These are phyloP conservation scores for Opeltia flavorubescens DNA, from an alignment of 495 filamentous ascomycete genomes.

Conservation along the genomic window DNA sequence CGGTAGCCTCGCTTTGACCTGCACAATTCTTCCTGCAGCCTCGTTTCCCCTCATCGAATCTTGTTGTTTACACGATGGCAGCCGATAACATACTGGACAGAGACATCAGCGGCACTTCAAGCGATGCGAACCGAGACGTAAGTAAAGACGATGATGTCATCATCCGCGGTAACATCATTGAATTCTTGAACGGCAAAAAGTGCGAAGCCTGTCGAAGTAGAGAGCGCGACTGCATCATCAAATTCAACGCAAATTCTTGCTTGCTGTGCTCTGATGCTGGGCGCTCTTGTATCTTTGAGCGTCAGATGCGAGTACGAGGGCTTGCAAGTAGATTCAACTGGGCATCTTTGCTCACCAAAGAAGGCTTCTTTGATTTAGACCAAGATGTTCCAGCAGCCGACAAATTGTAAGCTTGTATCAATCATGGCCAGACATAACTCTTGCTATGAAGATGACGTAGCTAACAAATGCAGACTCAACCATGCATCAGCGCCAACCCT, in stretches of 20 bases:
- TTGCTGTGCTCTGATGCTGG: neutral
- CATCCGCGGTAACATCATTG: neutral
- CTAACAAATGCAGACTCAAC: too few relatives aligned
- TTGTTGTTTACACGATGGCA: too few relatives aligned
- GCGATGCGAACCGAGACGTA: too few relatives aligned
- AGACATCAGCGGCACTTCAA: too few relatives aligned
- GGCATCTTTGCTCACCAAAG: neutral
- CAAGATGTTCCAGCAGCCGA: neutral
- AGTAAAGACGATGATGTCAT: neutral
- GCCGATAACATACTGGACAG: too few relatives aligned
- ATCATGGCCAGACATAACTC: too few relatives aligned
- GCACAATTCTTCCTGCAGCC: too few relatives aligned
- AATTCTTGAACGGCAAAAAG: neutral
- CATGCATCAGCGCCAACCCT: too few relatives aligned
- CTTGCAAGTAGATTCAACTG: neutral
- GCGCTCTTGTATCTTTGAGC: neutral
- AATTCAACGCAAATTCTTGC: neutral
- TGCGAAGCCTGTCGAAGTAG: neutral
- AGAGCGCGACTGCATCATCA: slow-evolving; percentile 1
- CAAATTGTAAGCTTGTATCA: too few relatives aligned
- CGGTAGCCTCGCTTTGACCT: too few relatives aligned
- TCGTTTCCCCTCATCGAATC: too few relatives aligned
- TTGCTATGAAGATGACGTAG: too few relatives aligned
- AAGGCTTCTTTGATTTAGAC: neutral
- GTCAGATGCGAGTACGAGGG: neutral